Evolutionary conservation across 1,284 basidiomycete species (phyloP).

Genomic region (Microbotryum violaceum): DNA sequence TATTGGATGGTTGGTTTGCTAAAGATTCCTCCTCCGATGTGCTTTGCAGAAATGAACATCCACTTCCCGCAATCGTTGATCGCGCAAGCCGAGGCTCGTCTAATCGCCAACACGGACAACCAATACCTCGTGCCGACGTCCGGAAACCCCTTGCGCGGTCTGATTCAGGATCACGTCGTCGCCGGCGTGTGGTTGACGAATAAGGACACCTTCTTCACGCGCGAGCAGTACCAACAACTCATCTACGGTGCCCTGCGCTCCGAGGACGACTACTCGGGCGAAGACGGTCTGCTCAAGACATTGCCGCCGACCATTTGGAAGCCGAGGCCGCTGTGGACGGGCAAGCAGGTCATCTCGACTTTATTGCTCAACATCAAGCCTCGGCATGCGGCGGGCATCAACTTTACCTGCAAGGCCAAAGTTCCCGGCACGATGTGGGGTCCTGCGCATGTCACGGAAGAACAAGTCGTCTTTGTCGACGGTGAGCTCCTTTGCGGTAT

Average conservation of each 20-base stretch:
- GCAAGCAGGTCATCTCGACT: constrained; percentile 95
- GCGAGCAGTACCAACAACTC: constrained; percentile 94
- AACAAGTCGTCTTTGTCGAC: constrained; percentile 81
- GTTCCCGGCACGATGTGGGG: constrained; percentile 73
- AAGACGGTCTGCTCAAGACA: constrained; percentile 61
- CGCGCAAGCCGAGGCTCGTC: constrained; percentile 84
- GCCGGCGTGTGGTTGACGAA: constrained; percentile 99
- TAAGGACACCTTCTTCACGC: constrained; percentile 87
- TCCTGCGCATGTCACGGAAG: constrained; percentile 54
- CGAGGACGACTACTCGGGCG: constrained; percentile 65
- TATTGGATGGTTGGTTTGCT: neutral
- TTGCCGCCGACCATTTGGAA: constrained; percentile 88
- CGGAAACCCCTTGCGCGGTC: constrained; percentile 90
- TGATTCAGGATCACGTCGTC: constrained; percentile 99
- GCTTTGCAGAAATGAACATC: constrained; percentile 84
- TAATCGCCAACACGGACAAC: constrained; percentile 96
- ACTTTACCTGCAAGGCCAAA: constrained; percentile 78
- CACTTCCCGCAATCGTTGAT: constrained; percentile 96
- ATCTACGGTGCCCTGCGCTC: constrained; percentile 90
- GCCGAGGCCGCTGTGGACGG: constrained; percentile 87
- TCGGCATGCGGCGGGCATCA: constrained; percentile 67
- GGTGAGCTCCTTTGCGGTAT: constrained; percentile 89
- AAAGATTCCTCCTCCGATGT: neutral
- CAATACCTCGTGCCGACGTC: constrained; percentile 98
- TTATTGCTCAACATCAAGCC: constrained; percentile 89